These are phyloP conservation scores for Nymphaea thermarum DNA, from an alignment of 164 flowering plant species.

Conservation along the genomic window DNA sequence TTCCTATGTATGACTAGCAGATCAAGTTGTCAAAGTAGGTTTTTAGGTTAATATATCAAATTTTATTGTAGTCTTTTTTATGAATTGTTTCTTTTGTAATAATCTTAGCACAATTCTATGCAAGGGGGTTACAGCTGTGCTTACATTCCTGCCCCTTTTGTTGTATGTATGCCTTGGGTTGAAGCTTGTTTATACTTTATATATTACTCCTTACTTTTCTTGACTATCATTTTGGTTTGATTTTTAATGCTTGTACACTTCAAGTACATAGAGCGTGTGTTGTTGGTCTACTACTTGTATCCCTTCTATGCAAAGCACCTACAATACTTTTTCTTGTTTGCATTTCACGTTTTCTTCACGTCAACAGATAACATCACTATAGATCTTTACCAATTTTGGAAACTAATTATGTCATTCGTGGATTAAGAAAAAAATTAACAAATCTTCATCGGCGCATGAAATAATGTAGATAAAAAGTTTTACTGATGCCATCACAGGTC, in stretches of 20 bases:
- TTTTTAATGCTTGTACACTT: slow-evolving; percentile 18
- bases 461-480: too few relatives aligned
- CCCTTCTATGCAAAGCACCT: slow-evolving; percentile 63
- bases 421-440: too few relatives aligned
- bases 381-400: too few relatives aligned
- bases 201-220: not conserved
- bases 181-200: not conserved
- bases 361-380: too few relatives aligned
- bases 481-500: too few relatives aligned
- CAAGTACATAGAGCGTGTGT: slow-evolving; percentile 56
- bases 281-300: slow-evolving; percentile 59
- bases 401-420: too few relatives aligned
- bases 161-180: slow-evolving; percentile 27
- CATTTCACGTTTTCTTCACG: too few relatives aligned
- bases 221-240: not conserved
- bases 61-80: slow-evolving; percentile 3
- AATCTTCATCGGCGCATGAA: too few relatives aligned
- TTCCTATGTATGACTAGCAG: slow-evolving; percentile 44
- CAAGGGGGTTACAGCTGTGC: slow-evolving; percentile 77
- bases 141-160: slow-evolving; percentile 55
- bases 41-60: not conserved
- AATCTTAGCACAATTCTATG: slow-evolving; percentile 52
- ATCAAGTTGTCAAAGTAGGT: slow-evolving; percentile 46
- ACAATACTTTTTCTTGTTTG: not conserved
- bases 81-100: slow-evolving; percentile 6